These are phyloP conservation scores for Colletotrichum echinochloae DNA, from an alignment of 2,329 filamentous ascomycete genomes.

Conservation along the genomic window DNA sequence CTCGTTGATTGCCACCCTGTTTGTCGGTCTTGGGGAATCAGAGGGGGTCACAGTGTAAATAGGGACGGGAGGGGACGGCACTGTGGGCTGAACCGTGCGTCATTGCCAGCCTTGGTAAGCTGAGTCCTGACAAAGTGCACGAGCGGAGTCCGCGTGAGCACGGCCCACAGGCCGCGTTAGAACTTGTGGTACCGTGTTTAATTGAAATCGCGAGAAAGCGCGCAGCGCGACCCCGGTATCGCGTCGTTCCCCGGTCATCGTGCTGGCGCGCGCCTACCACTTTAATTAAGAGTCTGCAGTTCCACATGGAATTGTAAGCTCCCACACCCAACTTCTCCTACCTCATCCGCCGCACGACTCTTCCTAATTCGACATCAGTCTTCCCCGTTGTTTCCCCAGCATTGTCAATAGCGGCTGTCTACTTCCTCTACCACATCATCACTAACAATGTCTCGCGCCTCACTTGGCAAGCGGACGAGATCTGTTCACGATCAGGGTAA, in stretches of 20 bases:
- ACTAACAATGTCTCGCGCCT: constrained; percentile 42
- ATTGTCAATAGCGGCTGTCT: constrained; percentile 22
- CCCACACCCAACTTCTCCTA: constrained; percentile 12
- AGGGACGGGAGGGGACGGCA: not conserved
- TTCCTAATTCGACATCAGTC: not conserved
- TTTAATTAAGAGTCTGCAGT: constrained; percentile 37
- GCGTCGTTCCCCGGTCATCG: constrained; percentile 39
- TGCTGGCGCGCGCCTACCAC: constrained; percentile 33
- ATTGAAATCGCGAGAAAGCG: constrained; percentile 34
- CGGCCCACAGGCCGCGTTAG: not conserved
- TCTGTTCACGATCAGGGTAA: constrained; percentile 42
- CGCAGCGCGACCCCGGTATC: constrained; percentile 24
- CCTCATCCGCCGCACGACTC: constrained; percentile 7
- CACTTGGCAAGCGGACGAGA: constrained; percentile 45
- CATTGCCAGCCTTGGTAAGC: constrained; percentile 12
- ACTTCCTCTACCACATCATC: constrained; percentile 1
- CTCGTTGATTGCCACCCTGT: constrained; percentile 26
- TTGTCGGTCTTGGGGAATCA: constrained; percentile 16
- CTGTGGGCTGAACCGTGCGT: not conserved
- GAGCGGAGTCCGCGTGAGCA: not conserved
- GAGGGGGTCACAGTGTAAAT: constrained; percentile 12
- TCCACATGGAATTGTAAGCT: constrained; percentile 25
- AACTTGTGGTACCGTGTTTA: constrained; percentile 13
- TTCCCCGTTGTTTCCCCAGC: constrained; percentile 1
- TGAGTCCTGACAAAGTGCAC: not conserved